These are phyloP conservation scores for Solidago caesia DNA, from an alignment of 129 eudicot genomes.

Conservation along the genomic window DNA sequence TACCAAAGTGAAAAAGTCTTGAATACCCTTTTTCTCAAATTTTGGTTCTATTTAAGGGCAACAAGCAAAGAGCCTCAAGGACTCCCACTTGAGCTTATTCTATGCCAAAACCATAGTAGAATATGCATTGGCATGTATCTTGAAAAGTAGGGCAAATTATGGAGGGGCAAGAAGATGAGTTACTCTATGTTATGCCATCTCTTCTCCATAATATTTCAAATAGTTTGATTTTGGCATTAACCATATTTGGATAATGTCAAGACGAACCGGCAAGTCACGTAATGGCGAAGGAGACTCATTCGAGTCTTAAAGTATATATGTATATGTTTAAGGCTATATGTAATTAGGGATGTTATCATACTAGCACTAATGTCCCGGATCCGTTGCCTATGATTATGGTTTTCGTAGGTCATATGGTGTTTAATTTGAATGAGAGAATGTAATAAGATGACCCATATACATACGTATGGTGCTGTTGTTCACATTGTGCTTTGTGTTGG, in stretches of 20 bases:
- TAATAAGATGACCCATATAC: slow-evolving; percentile 25
- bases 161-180: slow-evolving; percentile 45
- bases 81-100: slow-evolving; percentile 36
- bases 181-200: slow-evolving; percentile 20
- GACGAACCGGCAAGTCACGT: slow-evolving; percentile 81
- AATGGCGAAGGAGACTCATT: slow-evolving; percentile 52
- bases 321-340: slow-evolving; percentile 32
- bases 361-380: slow-evolving; percentile 10
- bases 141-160: slow-evolving; percentile 35
- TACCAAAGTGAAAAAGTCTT: slow-evolving; percentile 28
- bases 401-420: slow-evolving; percentile 7
- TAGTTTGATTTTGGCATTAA: slow-evolving; percentile 33
- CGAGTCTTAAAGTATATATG: slow-evolving; percentile 32
- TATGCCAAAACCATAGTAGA: slow-evolving; percentile 19
- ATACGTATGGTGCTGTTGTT: not conserved
- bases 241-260: slow-evolving; percentile 22
- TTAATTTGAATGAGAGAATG: slow-evolving; percentile 18
- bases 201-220: slow-evolving; percentile 30
- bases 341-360: slow-evolving; percentile 11
- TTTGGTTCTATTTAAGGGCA: slow-evolving; percentile 35
- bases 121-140: slow-evolving; percentile 26
- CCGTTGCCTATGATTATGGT: not conserved
- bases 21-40: slow-evolving; percentile 26
- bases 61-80: slow-evolving; percentile 31
- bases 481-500: not conserved